A percentile compares a stretch with the other conserved stretches of the same genome.
phyloP scores from a whole-genome alignment of 441 rosid species.

The Populus trichocarpa region DNA sequence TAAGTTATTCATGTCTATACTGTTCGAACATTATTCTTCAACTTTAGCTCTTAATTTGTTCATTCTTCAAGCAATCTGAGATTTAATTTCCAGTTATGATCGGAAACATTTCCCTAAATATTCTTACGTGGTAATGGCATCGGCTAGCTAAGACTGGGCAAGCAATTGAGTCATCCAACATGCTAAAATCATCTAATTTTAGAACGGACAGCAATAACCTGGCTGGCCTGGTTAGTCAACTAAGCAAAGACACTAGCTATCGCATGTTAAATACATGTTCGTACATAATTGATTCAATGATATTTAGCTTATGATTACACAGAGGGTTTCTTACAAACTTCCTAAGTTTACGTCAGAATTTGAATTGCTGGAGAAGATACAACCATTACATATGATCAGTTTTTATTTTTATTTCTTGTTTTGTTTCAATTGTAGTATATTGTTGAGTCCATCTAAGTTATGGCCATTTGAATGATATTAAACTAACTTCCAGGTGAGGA shows the following conservation, averaged over 20 bases:
- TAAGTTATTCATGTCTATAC: background rate
- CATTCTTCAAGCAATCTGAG: background rate
- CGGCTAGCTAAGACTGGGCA: background rate
- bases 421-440: background rate
- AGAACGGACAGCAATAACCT: constrained; percentile 15
- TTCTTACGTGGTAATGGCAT: background rate
- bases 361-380: background rate
- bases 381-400: constrained; percentile 17
- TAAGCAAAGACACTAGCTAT: background rate
- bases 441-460: constrained; percentile 11
- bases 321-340: constrained; percentile 14
- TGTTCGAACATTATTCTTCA: too few species aligned
- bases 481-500: background rate
- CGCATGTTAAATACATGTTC: constrained; percentile 11
- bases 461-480: constrained; percentile 18
- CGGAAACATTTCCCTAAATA: background rate
- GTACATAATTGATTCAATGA: background rate
- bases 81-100: background rate
- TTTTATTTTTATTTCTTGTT: background rate
- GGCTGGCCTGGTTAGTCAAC: constrained; percentile 25
- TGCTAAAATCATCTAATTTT: constrained; percentile 3
- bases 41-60: background rate
- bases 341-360: background rate
- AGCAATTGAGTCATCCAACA: background rate
- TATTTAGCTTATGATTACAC: background rate